Evolutionary conservation across 306 rosid genomes (phyloP), one percentile per base, ranked within the genome.

Genomic region (Pterocarpus santalinus): DNA sequence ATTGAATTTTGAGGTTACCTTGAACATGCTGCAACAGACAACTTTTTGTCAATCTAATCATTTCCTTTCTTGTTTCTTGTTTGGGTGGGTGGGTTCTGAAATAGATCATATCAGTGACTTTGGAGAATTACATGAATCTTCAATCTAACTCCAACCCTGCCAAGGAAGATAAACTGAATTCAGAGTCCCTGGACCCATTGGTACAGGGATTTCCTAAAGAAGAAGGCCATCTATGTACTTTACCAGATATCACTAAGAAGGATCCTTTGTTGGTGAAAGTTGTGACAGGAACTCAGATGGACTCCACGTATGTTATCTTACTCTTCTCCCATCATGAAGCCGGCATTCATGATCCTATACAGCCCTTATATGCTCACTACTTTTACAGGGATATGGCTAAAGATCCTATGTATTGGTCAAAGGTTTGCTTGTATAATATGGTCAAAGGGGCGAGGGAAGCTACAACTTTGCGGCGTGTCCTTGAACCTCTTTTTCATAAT

Each of bases 391-490:
- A 91, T 80, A 77, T 83, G 72, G 79, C 85, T 72, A 90, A 79
- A 83, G 85, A 85, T 81, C 98, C 99, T 61, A 68, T 91, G 55
- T 93, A 95, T 81, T 95, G 99, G 99, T 91, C 98, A 58, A 91
- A 84, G 84, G 86, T 87, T 87, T 93, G 97, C 90, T 85, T 95
- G 89, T 69, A 68, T 86, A 88, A 91, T 85, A 91, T 91, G 90
- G 93, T 87, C 82, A 91, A 80, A 83, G 82, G 89, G 88, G 97
- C 96, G 30, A 93, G 70, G 87, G 98, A 91, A 87, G 96, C 92
- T 75, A 85, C 97, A 77, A 89, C 97, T 5, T 81, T 95, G 87
- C 87, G 98, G 43, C 91, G 90, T 77, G 89, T 93, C 72, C 89
- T 95, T 77, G 99, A 95, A 82, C 98, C 98, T 46, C 90, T 95